Percentiles rank a stretch among this genome's conserved stretches.
These are phyloP conservation scores for Microcyclosporella mali DNA, from an alignment of 2,329 filamentous ascomycete genomes.

Conservation along the genomic window DNA sequence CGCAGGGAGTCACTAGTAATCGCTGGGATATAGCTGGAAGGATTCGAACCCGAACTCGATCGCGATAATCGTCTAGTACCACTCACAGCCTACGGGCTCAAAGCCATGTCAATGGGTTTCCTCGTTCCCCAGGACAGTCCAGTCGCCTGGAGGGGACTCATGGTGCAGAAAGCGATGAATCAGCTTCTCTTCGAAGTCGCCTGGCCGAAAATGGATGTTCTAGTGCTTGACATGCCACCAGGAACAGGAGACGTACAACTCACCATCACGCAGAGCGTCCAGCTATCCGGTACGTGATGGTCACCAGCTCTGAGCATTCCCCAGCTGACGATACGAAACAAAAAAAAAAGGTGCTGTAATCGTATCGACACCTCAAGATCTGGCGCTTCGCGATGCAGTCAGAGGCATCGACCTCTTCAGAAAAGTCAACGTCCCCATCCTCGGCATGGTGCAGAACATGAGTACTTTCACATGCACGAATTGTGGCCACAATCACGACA, in stretches of 20 bases:
- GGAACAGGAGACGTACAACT: conserved; percentile 94
- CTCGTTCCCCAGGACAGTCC: conserved; percentile 72
- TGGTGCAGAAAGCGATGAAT: conserved; percentile 96
- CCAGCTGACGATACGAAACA: conserved; percentile 36
- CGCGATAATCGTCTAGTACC: conserved; percentile 70
- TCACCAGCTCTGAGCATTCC: no score
- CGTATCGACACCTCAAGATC: conserved; percentile 87
- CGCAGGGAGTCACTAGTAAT: conserved; percentile 35
- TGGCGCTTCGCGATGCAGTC: conserved; percentile 84
- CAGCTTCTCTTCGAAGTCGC: conserved; percentile 93
- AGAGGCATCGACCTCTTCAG: conserved; percentile 91
- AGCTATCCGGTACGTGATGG: conserved; percentile 63
- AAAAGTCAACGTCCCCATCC: conserved; percentile 70
- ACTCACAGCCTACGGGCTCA: conserved; percentile 87
- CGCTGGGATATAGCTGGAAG: conserved; percentile 23
- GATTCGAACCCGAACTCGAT: conserved; percentile 29
- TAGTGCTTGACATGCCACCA: conserved; percentile 86
- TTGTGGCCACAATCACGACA: conserved; percentile 31
- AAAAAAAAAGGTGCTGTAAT: conserved; percentile 68
- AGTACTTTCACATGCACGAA: conserved; percentile 73
- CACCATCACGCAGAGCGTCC: conserved; percentile 90
- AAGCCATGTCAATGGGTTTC: conserved; percentile 99
- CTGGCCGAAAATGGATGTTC: conserved; percentile 81
- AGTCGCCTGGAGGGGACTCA: conserved; percentile 90
- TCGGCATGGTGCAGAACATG: conserved; percentile 93